Conservation (phyloP, 2,329 filamentous ascomycete species). For the Beauveria varroae region DNA sequence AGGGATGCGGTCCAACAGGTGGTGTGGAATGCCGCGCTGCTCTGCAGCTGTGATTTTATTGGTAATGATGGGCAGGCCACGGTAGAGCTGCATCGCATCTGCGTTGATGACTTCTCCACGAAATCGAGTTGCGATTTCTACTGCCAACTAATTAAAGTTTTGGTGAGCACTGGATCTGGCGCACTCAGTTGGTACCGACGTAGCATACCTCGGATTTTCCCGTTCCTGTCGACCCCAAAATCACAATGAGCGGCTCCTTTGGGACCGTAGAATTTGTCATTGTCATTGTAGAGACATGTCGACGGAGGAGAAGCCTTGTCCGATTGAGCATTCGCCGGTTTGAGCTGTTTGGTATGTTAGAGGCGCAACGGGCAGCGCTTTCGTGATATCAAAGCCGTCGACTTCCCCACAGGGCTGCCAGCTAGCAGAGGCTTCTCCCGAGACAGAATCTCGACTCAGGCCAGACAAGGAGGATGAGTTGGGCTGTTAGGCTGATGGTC, state of each 20-base stretch:
- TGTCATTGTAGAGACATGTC: slow-evolving; percentile 34
- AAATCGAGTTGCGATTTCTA: slow-evolving; percentile 75
- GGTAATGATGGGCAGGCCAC: slow-evolving; percentile 85
- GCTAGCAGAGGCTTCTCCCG: neutral
- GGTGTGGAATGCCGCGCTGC: slow-evolving; percentile 74
- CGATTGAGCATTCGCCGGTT: slow-evolving; percentile 5
- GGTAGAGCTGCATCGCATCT: slow-evolving; percentile 97
- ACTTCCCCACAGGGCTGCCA: neutral
- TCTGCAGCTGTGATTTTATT: slow-evolving; percentile 80
- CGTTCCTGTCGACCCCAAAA: slow-evolving; percentile 86
- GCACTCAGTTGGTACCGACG: neutral
- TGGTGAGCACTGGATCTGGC: neutral
- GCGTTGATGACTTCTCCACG: slow-evolving; percentile 95
- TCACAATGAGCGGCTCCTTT: slow-evolving; percentile 60
- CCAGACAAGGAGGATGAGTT: neutral
- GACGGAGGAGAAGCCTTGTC: slow-evolving; percentile 16
- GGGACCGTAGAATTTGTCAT: slow-evolving; percentile 26
- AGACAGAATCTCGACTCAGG: neutral
- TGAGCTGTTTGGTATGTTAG: neutral
- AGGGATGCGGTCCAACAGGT: slow-evolving; percentile 73
- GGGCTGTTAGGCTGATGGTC: neutral
- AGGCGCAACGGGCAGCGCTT: neutral
- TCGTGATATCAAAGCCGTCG: neutral
- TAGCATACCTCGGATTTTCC: slow-evolving; percentile 77
- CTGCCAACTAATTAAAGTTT: slow-evolving; percentile 58